Percentiles rank a stretch among this genome's conserved stretches.
Evolutionary conservation across 306 rosid genomes (phyloP).

Genomic region (Vachellia collinsii): DNA sequence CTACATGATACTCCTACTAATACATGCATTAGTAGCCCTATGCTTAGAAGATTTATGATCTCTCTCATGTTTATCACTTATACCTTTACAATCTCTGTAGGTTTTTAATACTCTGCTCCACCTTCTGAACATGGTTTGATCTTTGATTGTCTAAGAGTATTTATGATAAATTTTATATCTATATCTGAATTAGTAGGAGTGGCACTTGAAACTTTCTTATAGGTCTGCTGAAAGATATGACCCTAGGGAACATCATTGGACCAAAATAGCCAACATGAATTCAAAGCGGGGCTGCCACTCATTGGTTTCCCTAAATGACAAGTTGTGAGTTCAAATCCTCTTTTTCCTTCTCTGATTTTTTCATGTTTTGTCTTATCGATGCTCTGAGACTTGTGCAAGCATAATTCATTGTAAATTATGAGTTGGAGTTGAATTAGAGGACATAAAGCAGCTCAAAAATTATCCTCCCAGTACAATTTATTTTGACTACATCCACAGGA

Average conservation of each 20-base stretch:
- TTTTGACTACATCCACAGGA: not conserved
- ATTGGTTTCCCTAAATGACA: conserved; percentile 58
- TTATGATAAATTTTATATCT: conserved; percentile 1
- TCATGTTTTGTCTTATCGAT: not conserved
- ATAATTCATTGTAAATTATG: not conserved
- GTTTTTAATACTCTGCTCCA: not conserved
- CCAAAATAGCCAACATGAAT: conserved; percentile 53
- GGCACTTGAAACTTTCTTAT: conserved; percentile 41
- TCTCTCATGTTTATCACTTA: not conserved
- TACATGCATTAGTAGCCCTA: not conserved
- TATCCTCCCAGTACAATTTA: not conserved
- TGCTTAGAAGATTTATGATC: conserved; percentile 9
- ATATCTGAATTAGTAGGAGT: conserved; percentile 26
- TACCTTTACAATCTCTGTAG: not conserved
- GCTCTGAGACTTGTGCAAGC: conserved; percentile 2
- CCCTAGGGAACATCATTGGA: conserved; percentile 72
- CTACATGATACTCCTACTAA: not conserved
- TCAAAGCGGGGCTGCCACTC: conserved; percentile 51
- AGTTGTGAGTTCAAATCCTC: conserved; percentile 52
- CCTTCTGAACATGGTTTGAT: not conserved
- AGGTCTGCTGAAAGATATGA: conserved; percentile 75
- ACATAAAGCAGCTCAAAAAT: not conserved
- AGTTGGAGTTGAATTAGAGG: not conserved
- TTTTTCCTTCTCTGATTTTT: conserved; percentile 1
- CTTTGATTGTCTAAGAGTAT: not conserved